Percentiles rank a stretch among this genome's conserved stretches.
Evolutionary conservation across 2,329 filamentous ascomycete species (phyloP).

Genomic region (Calcarisporium arbuscula): DNA sequence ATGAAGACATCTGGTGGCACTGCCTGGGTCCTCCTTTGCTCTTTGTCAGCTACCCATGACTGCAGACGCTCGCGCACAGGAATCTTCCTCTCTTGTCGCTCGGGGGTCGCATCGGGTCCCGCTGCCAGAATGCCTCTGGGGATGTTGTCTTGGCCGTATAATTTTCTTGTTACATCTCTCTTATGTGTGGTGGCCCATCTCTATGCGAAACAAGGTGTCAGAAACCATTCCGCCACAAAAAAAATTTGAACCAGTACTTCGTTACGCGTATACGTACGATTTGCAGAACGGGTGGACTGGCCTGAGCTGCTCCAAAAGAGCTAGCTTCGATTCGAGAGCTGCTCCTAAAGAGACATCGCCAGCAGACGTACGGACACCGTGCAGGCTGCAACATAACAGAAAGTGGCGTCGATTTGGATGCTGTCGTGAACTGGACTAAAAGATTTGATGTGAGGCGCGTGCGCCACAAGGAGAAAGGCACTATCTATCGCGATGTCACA

Average conservation of each 20-base stretch:
- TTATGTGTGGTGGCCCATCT: slow-evolving; percentile 11
- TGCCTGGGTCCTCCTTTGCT: slow-evolving; percentile 12
- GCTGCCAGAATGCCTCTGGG: neutral
- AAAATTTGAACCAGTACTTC: no score
- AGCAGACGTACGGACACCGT: slow-evolving; percentile 24
- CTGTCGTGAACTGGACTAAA: slow-evolving; percentile 11
- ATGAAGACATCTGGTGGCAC: slow-evolving; percentile 20
- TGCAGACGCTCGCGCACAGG: slow-evolving; percentile 35
- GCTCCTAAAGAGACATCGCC: slow-evolving; percentile 26
- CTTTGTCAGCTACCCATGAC: slow-evolving; percentile 34
- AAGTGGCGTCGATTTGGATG: slow-evolving; percentile 1
- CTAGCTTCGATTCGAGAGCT: no score
- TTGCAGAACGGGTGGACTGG: no score
- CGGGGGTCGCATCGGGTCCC: slow-evolving; percentile 5
- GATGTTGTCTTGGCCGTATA: slow-evolving; percentile 6
- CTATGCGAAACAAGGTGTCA: no score
- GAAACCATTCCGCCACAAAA: no score
- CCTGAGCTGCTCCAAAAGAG: no score
- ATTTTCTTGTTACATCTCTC: neutral
- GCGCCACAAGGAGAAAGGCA: no score
- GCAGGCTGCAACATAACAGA: slow-evolving; percentile 23
- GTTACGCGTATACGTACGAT: no score
- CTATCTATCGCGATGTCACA: slow-evolving; percentile 18
- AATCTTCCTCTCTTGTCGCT: slow-evolving; percentile 1
- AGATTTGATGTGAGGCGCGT: no score